These are phyloP conservation scores for Microdochium nivale DNA, from an alignment of 2,329 filamentous ascomycete species.

Conservation along the genomic window DNA sequence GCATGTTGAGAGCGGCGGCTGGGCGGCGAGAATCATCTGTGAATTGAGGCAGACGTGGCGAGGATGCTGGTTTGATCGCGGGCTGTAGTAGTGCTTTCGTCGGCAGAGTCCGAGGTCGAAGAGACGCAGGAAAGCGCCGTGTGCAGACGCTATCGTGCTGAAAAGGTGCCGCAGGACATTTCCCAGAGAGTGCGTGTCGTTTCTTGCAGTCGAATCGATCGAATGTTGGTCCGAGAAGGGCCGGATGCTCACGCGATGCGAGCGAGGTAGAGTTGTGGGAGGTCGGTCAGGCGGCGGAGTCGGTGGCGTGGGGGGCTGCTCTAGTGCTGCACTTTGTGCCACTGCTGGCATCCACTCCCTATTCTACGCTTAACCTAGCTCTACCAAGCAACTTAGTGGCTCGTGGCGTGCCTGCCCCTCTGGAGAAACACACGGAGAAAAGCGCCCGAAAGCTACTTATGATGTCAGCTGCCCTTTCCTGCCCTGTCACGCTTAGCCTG, in stretches of 20 bases:
- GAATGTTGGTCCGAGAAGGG: not conserved
- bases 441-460: too few relatives aligned
- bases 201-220: not conserved
- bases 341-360: too few relatives aligned
- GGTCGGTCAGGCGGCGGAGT: too few relatives aligned
- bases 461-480: too few relatives aligned
- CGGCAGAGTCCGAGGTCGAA: not conserved
- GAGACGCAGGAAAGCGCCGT: not conserved
- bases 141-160: not conserved
- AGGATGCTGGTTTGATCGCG: not conserved
- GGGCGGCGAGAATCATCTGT: not conserved
- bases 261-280: too few relatives aligned
- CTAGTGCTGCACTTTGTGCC: too few relatives aligned
- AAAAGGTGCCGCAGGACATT: not conserved
- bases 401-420: too few relatives aligned
- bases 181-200: not conserved
- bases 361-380: too few relatives aligned
- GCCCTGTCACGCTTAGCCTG: too few relatives aligned
- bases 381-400: too few relatives aligned
- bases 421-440: too few relatives aligned
- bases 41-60: not conserved
- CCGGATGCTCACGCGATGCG: not conserved
- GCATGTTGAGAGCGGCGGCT: slow-evolving; percentile 45
- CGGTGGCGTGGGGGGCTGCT: too few relatives aligned
- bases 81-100: not conserved